phyloP scores from a whole-genome alignment of 176 grass and related monocot genomes.

The Puya raimondii region DNA sequence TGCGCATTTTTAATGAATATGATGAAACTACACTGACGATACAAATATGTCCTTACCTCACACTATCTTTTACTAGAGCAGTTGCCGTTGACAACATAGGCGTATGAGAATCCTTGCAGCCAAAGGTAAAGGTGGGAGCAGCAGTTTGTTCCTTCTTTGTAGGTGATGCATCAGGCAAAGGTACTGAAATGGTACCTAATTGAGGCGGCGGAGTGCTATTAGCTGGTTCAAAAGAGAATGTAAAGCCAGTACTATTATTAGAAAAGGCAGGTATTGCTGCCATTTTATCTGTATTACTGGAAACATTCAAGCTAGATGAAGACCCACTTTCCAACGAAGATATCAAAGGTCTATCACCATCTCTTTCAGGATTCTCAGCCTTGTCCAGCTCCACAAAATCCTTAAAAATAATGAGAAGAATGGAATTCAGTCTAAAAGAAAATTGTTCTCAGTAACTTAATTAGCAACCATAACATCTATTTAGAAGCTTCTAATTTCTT shows the following conservation, averaged over 20 bases:
- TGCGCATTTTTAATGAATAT: neutral
- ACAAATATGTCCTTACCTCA: neutral
- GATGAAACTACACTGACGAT: neutral
- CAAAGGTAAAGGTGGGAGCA: conserved; percentile 24
- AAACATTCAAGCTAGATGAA: conserved; percentile 19
- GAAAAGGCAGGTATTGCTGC: neutral
- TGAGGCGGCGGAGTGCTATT: conserved; percentile 23
- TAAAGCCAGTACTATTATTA: conserved; percentile 22
- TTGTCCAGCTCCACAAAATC: conserved; percentile 25
- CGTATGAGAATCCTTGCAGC: neutral
- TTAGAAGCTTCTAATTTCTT: neutral
- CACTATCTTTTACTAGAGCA: neutral
- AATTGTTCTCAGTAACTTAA: neutral
- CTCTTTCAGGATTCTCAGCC: conserved; percentile 3
- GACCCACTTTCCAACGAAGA: conserved; percentile 12
- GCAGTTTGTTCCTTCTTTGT: conserved; percentile 11
- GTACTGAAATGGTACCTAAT: conserved; percentile 34
- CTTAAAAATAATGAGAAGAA: conserved; percentile 17
- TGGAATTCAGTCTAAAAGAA: neutral
- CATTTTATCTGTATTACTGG: conserved; percentile 18
- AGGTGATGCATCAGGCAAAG: conserved; percentile 12
- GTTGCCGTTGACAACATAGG: neutral
- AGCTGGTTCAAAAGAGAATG: conserved; percentile 23
- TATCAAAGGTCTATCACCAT: conserved; percentile 12
- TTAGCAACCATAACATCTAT: neutral